Evolutionary conservation across 1,284 basidiomycete species (phyloP), one percentile per base, ranked within the genome.

Genomic region (Coriolopsis trogii): DNA sequence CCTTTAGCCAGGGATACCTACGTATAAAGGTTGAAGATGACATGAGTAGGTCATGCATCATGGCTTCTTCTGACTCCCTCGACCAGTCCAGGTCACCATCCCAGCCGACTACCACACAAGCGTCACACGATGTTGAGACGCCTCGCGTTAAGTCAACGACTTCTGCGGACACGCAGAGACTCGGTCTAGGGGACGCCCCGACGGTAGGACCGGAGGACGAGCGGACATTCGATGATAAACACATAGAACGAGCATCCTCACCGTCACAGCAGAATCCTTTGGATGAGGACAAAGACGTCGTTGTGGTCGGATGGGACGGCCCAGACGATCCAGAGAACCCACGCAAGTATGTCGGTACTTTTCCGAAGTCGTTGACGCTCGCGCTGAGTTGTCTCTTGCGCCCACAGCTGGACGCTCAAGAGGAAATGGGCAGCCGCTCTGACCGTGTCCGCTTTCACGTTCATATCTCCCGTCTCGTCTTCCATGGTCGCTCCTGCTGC

Each of bases 401-500:
- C 20, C 3, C 6, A 21, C 34, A 81, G 79, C 62, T 88, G 85
- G 85, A 54, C 74, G 0, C 73, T 70, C 40, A 66, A 66, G 18
- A 71, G 73, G 50, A 86, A 85, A 73, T 82, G 84, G 79, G 74
- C 75, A 0, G 79, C 82, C 0, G 82, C 82, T 0, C 40, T 76
- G 21, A 72, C 82, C 6, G 79, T 86, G 0, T 84, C 82, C 1
- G 71, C 76, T 0, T 82, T 81, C 62, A 82, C 81, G 0, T 82
- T 85, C 58, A 81, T 85, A 30, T 78, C 76, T 0, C 82, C 84
- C 0, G 70, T 85, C 1, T 77, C 84, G 0, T 84, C 83, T 1
- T 79, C 84, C 23, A 86, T 89, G 78, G 73, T 87, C 13, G 82
- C 89, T 0, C 86, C 87, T 0, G 84, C 85, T 0, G 71, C 76